These are phyloP conservation scores for Perkinsus marinus DNA, from an alignment of 169 alveolate genomes.

Conservation along the genomic window DNA sequence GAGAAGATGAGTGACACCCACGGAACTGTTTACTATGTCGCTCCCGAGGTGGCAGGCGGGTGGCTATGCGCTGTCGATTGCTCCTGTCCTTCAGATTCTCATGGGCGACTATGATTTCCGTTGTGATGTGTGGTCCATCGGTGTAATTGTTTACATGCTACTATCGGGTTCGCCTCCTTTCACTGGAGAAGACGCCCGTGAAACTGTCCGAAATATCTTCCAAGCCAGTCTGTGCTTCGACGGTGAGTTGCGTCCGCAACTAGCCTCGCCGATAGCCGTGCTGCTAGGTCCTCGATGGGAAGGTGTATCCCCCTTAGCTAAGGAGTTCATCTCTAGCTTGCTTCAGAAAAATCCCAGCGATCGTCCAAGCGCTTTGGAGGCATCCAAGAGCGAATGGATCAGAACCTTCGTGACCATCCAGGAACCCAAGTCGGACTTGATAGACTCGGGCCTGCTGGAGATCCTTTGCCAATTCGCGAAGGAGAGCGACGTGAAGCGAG, in stretches of 20 bases:
- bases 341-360: constrained; percentile 41
- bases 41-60: constrained; percentile 69
- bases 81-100: not conserved
- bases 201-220: not conserved
- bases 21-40: constrained; percentile 80
- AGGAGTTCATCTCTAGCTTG: constrained; percentile 37
- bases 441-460: not conserved
- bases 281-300: constrained; percentile 25
- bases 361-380: constrained; percentile 51
- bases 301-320: constrained; percentile 39
- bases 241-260: not conserved
- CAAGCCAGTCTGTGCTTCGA: not conserved
- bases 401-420: constrained; percentile 6
- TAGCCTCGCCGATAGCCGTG: not conserved
- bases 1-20: constrained; percentile 40
- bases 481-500: not conserved
- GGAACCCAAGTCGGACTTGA: not conserved
- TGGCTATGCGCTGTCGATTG: not conserved
- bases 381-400: constrained; percentile 55
- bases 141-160: constrained; percentile 74
- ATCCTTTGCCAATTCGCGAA: not conserved
- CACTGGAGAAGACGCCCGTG: constrained; percentile 20
- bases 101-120: constrained; percentile 70
- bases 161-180: constrained; percentile 74
- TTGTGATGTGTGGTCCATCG: constrained; percentile 84